These are phyloP conservation scores for Ambrosiella cleistominuta DNA, from an alignment of 2,329 filamentous ascomycete species.

Conservation along the genomic window DNA sequence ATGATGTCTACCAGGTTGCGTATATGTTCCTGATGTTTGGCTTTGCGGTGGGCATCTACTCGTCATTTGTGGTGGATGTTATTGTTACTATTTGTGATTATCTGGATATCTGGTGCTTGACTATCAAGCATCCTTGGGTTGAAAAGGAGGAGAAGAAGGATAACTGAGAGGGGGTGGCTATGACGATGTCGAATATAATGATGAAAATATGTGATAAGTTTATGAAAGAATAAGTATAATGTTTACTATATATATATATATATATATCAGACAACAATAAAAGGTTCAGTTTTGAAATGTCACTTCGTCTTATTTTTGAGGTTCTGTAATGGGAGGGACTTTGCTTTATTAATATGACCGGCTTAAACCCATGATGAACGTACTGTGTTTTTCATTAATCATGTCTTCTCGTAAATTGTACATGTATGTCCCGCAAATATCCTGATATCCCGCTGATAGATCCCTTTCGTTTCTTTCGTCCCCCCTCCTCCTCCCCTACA, in stretches of 20 bases:
- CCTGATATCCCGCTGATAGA: no score
- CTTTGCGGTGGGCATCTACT: slow-evolving; percentile 75
- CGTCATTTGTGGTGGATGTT: slow-evolving; percentile 91
- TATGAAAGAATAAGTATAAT: background rate
- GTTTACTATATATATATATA: background rate
- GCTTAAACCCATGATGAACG: no score
- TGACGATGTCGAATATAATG: background rate
- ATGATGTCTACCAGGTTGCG: slow-evolving; percentile 71
- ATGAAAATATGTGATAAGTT: background rate
- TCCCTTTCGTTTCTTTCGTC: background rate
- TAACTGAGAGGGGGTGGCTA: slow-evolving; percentile 6
- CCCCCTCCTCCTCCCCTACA: slow-evolving; percentile 19
- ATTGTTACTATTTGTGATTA: slow-evolving; percentile 97
- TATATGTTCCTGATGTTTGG: slow-evolving; percentile 84
- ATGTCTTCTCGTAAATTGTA: background rate
- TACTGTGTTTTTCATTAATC: background rate
- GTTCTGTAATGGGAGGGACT: no score
- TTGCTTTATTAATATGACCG: no score
- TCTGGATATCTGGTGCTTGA: slow-evolving; percentile 94
- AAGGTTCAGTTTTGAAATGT: background rate
- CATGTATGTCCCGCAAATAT: no score
- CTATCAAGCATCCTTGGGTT: slow-evolving; percentile 68
- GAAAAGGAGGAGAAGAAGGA: slow-evolving; percentile 26
- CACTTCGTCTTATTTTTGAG: no score
- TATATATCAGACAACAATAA: background rate